A percentile compares a stretch with the other conserved stretches of the same genome.
Conservation (phyloP, 495 filamentous ascomycete species). For the Penicillium turbatum region DNA sequence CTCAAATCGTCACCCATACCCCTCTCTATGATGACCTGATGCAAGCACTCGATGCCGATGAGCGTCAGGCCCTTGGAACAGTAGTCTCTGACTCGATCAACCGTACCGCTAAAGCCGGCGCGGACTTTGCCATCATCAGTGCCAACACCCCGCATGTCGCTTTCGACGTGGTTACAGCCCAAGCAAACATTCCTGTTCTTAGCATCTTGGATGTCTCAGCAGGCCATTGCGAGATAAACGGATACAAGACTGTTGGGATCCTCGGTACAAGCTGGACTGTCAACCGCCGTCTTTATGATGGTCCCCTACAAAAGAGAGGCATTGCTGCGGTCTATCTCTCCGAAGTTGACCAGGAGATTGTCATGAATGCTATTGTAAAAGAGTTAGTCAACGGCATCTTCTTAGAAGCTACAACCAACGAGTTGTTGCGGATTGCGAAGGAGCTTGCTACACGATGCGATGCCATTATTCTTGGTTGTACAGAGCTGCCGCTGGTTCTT, state of each 20-base stretch:
- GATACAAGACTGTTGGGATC: slow-evolving; percentile 1
- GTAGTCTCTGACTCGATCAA: slow-evolving; percentile 2
- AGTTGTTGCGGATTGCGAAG: slow-evolving; percentile 1
- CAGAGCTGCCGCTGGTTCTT: slow-evolving; percentile 8
- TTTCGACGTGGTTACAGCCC: not conserved
- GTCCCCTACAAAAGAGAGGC: not conserved
- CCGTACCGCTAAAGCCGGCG: slow-evolving; percentile 8
- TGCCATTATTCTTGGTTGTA: slow-evolving; percentile 9
- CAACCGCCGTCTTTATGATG: slow-evolving; percentile 4
- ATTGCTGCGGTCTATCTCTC: slow-evolving; percentile 7
- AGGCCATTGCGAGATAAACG: not conserved
- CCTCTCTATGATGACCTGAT: not conserved
- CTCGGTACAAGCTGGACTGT: slow-evolving; percentile 7
- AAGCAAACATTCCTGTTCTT: slow-evolving; percentile 8
- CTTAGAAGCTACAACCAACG: not conserved
- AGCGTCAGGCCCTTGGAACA: not conserved
- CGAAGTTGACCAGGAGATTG: slow-evolving; percentile 1
- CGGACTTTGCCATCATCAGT: slow-evolving; percentile 9
- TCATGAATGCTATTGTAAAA: slow-evolving; percentile 1
- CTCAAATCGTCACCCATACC: slow-evolving; percentile 9
- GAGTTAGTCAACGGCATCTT: slow-evolving; percentile 6
- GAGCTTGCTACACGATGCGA: slow-evolving; percentile 5
- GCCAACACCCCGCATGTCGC: slow-evolving; percentile 7
- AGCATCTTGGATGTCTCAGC: slow-evolving; percentile 8
- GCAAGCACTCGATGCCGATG: not conserved